Conservation (phyloP, 768 basidiomycete genomes). For the Naganishia onofrii region DNA sequence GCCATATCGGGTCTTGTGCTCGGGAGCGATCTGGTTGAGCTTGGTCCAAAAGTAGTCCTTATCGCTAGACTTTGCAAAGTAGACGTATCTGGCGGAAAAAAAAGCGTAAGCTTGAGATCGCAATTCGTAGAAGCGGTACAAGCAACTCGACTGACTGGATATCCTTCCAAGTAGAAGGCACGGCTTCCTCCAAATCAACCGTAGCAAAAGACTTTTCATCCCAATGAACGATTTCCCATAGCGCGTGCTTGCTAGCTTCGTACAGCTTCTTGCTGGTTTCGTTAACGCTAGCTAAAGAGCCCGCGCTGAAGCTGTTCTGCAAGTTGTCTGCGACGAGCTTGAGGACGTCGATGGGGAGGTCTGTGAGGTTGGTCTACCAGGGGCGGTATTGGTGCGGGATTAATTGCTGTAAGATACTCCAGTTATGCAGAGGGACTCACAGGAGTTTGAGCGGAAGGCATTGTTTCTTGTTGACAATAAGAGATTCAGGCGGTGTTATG, state of each 20-base stretch:
- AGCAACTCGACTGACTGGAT: background rate
- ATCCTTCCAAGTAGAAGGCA: background rate
- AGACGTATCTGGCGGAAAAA: background rate
- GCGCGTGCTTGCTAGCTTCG: conserved; percentile 3
- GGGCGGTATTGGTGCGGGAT: background rate
- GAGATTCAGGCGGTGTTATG: too few species aligned
- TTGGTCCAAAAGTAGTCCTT: conserved; percentile 6
- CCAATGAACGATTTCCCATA: background rate
- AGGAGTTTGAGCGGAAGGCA: background rate
- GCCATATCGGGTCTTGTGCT: background rate
- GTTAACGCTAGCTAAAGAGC: background rate
- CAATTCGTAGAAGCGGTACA: background rate
- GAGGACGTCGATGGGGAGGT: background rate
- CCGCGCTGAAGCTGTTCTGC: background rate
- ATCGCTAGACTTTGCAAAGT: background rate
- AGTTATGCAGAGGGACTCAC: background rate
- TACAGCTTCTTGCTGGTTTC: conserved; percentile 4
- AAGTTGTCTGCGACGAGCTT: background rate
- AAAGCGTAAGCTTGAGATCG: background rate
- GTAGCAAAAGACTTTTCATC: background rate
- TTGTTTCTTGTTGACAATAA: background rate
- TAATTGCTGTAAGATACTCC: background rate
- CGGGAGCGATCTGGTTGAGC: background rate
- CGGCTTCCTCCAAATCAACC: background rate
- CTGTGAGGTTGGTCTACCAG: background rate